These are phyloP conservation scores for Tetrapisispora iriomotensis DNA, from an alignment of 805 yeast species.

Conservation along the genomic window DNA sequence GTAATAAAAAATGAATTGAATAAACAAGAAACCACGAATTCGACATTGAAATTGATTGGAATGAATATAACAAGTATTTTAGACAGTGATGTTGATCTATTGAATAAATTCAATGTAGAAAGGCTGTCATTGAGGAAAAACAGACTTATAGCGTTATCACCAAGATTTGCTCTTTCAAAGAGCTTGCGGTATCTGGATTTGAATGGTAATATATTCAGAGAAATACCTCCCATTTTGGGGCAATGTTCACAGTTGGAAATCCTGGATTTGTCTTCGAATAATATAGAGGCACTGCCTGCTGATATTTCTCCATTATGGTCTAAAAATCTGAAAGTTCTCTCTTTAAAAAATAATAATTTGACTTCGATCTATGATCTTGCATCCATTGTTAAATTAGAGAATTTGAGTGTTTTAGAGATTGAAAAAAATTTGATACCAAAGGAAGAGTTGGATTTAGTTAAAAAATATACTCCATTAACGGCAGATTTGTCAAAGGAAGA, in stretches of 20 bases:
- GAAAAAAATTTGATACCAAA: slow-evolving; percentile 49
- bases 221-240: slow-evolving; percentile 41
- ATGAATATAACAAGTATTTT: slow-evolving; percentile 33
- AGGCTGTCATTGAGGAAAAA: slow-evolving; percentile 49
- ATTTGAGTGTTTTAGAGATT: slow-evolving; percentile 48
- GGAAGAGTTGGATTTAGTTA: slow-evolving; percentile 36
- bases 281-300: slow-evolving; percentile 39
- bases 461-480: slow-evolving; percentile 31
- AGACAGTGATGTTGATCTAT: slow-evolving; percentile 29
- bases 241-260: slow-evolving; percentile 43
- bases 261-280: slow-evolving; percentile 54
- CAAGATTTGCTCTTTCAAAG: slow-evolving; percentile 34
- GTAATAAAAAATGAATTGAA: slow-evolving; percentile 49
- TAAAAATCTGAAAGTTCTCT: slow-evolving; percentile 43
- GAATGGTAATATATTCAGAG: slow-evolving; percentile 46
- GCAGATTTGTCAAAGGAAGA: slow-evolving; percentile 32
- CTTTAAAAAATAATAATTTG: slow-evolving; percentile 50
- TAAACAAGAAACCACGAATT: slow-evolving; percentile 3
- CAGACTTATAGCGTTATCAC: slow-evolving; percentile 38
- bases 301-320: slow-evolving; percentile 32
- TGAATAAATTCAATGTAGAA: slow-evolving; percentile 30
- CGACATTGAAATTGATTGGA: slow-evolving; percentile 32
- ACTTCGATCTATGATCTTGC: slow-evolving; percentile 38
- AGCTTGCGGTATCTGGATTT: slow-evolving; percentile 53
- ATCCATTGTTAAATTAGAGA: slow-evolving; percentile 41